phyloP scores from a whole-genome alignment of 192 early-diverging fungal species.

The Mortierella hygrophila region DNA sequence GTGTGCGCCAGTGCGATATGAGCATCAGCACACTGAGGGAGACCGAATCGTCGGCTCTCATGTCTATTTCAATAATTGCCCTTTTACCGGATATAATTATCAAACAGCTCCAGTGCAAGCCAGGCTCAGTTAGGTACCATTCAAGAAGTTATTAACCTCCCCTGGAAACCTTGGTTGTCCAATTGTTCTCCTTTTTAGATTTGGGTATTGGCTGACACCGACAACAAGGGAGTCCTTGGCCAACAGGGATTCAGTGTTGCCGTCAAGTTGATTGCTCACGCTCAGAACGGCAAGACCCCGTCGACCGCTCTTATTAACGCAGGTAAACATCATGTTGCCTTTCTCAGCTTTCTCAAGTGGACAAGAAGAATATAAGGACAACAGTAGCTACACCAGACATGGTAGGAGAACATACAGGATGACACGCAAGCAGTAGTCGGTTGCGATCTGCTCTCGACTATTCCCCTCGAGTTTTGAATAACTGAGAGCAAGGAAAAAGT shows the following conservation, averaged over 20 bases:
- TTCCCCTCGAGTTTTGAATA: neutral
- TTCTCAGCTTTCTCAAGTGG: neutral
- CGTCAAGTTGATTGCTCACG: conserved; percentile 90
- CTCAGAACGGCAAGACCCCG: conserved; percentile 77
- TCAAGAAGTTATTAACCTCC: neutral
- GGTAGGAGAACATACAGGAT: neutral
- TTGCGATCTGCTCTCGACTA: conserved; percentile 10
- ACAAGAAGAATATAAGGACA: neutral
- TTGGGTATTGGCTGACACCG: conserved; percentile 88
- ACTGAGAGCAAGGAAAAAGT: neutral
- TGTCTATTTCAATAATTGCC: conserved; percentile 9
- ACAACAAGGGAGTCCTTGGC: conserved; percentile 82
- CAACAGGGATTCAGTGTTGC: conserved; percentile 81
- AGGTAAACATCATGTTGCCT: conserved; percentile 54
- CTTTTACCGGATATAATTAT: neutral
- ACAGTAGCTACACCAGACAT: neutral
- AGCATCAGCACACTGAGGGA: neutral
- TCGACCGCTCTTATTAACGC: conserved; percentile 63
- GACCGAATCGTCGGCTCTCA: conserved; percentile 18
- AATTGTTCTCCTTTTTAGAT: conserved; percentile 61
- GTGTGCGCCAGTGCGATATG: neutral
- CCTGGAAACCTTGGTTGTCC: neutral
- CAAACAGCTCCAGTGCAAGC: neutral
- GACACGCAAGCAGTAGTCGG: neutral
- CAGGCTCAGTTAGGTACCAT: neutral